Base-by-base conservation (phyloP, 2,329 filamentous ascomycete genomes). In the Trichothecium sympodiale region DNA sequence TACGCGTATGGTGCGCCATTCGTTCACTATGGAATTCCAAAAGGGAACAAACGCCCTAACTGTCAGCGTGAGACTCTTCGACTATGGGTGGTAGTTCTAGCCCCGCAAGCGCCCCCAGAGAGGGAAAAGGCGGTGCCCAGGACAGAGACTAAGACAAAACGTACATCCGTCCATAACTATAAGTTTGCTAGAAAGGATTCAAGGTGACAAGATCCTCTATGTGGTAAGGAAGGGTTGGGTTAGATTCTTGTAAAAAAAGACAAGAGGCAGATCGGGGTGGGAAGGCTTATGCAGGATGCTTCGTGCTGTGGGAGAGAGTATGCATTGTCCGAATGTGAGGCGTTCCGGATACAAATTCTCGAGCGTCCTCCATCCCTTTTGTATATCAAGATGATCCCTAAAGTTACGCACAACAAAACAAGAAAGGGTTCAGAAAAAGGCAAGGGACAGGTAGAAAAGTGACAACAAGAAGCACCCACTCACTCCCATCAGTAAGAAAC, bases 1-100 rank as follows among this genome's bases (percentile, higher is more conserved):
- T 49, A 80, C 75, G 44, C 76, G 70, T 37, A 60, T 62, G 45
- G 64, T 68, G 45, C 76, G 67, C 51, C 62, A 72, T 31, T 73
- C 64, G 57, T 80, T 80, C 40, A 76, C 75, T 80, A 46, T 39
- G 8, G 13, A 37, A 14, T 3, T 17, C 20, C 20, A 27, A 6
- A 8, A 23, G 16, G 23, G 28, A n/a, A 10, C 6, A 25, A 25
- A 25, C 6, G 20, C 20, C 20, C 20, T 25, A 10, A 10, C 10
- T 25, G 20, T 25, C 20, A 32, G 29, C 30, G 37, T 15, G 26
- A 8, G 29, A 20, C 6, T 17, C 4, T 35, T 25, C 20, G 20
- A 10, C 20, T 25, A 6, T 25, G 20, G 20, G 20, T 10, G 10
- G 10, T 6, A 10, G 10, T 6, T 25, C 10, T 25, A 6, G 29